These are phyloP conservation scores for Cyclocybe aegerita DNA, from an alignment of 768 basidiomycete genomes.

Conservation along the genomic window DNA sequence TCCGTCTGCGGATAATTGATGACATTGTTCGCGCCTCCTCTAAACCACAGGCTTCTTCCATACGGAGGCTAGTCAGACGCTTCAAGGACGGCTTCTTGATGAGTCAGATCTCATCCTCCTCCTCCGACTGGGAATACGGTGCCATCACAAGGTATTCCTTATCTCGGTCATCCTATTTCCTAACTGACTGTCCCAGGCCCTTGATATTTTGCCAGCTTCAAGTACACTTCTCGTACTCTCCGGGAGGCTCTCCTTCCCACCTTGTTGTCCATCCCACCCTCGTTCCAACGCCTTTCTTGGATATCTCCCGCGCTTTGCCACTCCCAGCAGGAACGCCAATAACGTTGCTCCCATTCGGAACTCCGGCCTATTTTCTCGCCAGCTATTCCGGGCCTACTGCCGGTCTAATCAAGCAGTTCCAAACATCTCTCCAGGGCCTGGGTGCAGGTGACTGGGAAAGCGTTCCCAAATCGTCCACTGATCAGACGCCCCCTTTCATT, in stretches of 20 bases:
- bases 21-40: constrained; percentile 48
- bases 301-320: constrained; percentile 43
- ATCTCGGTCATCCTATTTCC: background rate
- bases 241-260: constrained; percentile 28
- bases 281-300: constrained; percentile 55
- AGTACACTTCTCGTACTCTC: constrained; percentile 39
- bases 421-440: constrained; percentile 58
- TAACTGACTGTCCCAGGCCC: constrained; percentile 40
- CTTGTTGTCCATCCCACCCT: constrained; percentile 69
- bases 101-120: constrained; percentile 31
- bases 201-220: constrained; percentile 62
- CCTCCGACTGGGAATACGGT: constrained; percentile 63
- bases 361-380: constrained; percentile 73
- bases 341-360: constrained; percentile 65
- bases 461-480: constrained; percentile 3
- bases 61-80: constrained; percentile 39
- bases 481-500: constrained; percentile 36
- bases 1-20: constrained; percentile 54
- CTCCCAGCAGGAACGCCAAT: constrained; percentile 65
- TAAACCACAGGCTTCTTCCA: constrained; percentile 17
- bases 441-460: constrained; percentile 57
- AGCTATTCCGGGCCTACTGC: constrained; percentile 68
- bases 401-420: constrained; percentile 61
- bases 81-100: constrained; percentile 68
- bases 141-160: constrained; percentile 42